Base-by-base conservation (phyloP, 805 yeast species). In the Starmerella scarabaei region DNA sequence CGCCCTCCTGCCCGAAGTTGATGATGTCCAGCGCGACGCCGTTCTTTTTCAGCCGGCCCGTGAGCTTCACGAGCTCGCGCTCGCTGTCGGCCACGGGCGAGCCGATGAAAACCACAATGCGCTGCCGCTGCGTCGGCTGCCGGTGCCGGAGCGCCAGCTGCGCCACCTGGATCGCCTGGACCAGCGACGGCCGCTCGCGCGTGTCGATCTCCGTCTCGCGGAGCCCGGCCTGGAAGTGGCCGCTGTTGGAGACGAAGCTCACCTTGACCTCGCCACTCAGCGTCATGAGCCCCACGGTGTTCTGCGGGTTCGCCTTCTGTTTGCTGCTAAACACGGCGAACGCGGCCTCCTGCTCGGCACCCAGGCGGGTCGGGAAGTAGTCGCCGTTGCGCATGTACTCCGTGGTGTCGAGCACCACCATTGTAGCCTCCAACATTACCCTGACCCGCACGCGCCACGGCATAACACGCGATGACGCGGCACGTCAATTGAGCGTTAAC, bases 381-480 rank as follows among this genome's bases (percentile, higher is more conserved):
- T 91, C 98, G 24, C 97, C 98, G 58, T 91, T 91, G 55, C 98
- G 72, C 74, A 86, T 81, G 61, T 71, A 88, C 65, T 91, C 98
- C 38, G 95, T 84, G 68, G 85, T 88, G 67, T 91, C 99, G 56
- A 91, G 64, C 67, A 85, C 83, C 47, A 91, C 73, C 80, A 91
- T 86, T 14, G 95, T 81, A 48, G 97, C 97, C 64, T 91, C 98
- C 54, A 86, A 72, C 48, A 80, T 28, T 21, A 23, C 26, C 26
- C 26, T 23, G 11, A 23, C 26, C 26, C 7, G 26, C 26, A 11
- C n/a, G n/a, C n/a, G n/a, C n/a, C n/a, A n/a, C n/a, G n/a, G n/a
- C n/a, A n/a, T n/a, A n/a, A n/a, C n/a, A n/a, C n/a, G n/a, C n/a
- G n/a, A n/a, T n/a, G n/a, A n/a, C n/a, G n/a, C n/a, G n/a, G n/a